Percentiles rank a stretch among this genome's conserved stretches.
These are phyloP conservation scores for Geranium incanum DNA, from an alignment of 441 rosid species.

Conservation along the genomic window DNA sequence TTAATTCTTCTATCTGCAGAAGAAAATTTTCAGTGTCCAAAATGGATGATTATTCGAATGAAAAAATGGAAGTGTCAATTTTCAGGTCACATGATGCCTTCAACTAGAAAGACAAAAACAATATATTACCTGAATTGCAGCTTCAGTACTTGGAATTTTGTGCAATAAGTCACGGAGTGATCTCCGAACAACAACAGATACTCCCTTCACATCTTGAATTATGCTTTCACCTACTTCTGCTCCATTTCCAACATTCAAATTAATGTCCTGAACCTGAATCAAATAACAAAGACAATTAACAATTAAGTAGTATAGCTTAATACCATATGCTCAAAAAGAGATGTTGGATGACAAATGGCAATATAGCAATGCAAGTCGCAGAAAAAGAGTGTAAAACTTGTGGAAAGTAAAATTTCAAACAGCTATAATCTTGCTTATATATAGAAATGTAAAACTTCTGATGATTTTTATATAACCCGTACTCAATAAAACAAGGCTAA, in stretches of 20 bases:
- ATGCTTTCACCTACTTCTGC: conserved; percentile 80
- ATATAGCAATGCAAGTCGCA: conserved; percentile 11
- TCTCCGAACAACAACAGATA: conserved; percentile 75
- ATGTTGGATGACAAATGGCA: neutral
- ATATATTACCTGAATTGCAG: conserved; percentile 56
- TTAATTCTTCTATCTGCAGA: conserved; percentile 74
- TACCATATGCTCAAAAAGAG: neutral
- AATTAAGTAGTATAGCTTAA: neutral
- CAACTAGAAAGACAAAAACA: conserved; percentile 15
- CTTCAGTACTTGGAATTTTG: conserved; percentile 71
- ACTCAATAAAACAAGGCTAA: conserved; percentile 12
- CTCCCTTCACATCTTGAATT: conserved; percentile 83
- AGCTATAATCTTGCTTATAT: neutral
- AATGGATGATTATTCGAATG: neutral
- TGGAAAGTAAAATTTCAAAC: conserved; percentile 8
- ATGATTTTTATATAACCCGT: conserved; percentile 9
- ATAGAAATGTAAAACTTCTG: neutral
- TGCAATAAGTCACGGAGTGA: conserved; percentile 90
- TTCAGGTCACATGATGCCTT: conserved; percentile 7
- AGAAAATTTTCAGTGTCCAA: conserved; percentile 21
- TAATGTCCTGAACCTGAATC: conserved; percentile 80
- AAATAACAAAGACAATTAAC: conserved; percentile 7
- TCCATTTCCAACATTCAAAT: conserved; percentile 86
- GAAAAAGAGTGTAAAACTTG: conserved; percentile 12
- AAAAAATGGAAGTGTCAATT: neutral